Conservation (phyloP, 306 rosid species). For the Geum urbanum region DNA sequence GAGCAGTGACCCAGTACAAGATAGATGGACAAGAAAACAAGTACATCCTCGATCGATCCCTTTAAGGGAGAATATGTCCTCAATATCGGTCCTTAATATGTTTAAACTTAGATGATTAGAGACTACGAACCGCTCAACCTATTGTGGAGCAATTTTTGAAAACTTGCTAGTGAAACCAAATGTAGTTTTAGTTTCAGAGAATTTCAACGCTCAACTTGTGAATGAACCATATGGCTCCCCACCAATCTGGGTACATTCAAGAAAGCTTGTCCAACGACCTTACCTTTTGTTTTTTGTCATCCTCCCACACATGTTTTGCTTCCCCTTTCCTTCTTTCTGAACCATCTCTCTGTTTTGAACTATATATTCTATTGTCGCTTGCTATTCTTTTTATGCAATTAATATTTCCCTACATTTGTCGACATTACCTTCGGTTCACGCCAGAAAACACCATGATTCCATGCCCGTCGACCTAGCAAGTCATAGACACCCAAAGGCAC, state of each 20-base stretch:
- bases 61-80: too few species aligned
- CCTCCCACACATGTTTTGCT: constrained; percentile 31
- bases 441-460: constrained; percentile 51
- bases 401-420: constrained; percentile 3
- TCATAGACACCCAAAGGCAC: constrained; percentile 45
- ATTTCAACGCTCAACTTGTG: constrained; percentile 36
- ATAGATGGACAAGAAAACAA: too few species aligned
- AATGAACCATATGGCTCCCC: constrained; percentile 31
- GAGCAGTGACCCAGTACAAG: not conserved
- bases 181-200: constrained; percentile 1
- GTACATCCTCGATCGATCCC: too few species aligned
- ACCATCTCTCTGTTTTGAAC: constrained; percentile 12
- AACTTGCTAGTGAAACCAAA: too few species aligned
- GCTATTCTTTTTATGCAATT: constrained; percentile 34
- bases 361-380: constrained; percentile 25
- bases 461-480: constrained; percentile 39
- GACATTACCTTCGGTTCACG: constrained; percentile 48
- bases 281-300: constrained; percentile 23
- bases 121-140: too few species aligned
- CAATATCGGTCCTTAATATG: too few species aligned
- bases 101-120: too few species aligned
- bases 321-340: constrained; percentile 19
- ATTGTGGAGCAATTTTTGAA: too few species aligned
- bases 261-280: constrained; percentile 16
- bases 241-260: constrained; percentile 33